phyloP scores from a whole-genome alignment of 2,329 filamentous ascomycete genomes.

The Fusarium graminum region DNA sequence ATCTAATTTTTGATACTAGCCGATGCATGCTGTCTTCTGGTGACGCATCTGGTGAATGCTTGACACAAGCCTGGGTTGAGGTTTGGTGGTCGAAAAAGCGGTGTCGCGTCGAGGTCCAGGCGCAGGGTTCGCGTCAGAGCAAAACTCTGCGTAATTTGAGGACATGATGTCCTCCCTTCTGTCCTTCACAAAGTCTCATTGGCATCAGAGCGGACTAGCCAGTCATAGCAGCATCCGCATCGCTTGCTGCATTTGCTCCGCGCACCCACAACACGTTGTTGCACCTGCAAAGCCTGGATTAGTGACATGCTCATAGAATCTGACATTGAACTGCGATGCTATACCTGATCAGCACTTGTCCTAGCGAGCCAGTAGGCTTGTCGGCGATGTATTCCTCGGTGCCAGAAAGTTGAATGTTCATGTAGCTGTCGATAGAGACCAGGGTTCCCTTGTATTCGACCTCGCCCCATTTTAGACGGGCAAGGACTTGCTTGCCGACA shows the following conservation, averaged over 20 bases:
- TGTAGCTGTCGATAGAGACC: conserved; percentile 96
- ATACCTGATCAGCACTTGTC: conserved; percentile 92
- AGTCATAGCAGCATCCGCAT: conserved; percentile 70
- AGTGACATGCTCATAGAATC: neutral
- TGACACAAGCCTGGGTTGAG: conserved; percentile 22
- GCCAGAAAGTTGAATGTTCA: conserved; percentile 95
- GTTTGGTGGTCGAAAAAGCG: conserved; percentile 31
- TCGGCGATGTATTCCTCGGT: conserved; percentile 94
- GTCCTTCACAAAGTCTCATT: conserved; percentile 23
- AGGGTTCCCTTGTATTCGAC: conserved; percentile 96
- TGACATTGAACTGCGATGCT: conserved; percentile 33
- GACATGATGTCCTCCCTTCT: conserved; percentile 17
- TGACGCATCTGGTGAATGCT: conserved; percentile 16
- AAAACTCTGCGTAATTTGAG: conserved; percentile 24
- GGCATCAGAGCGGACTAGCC: conserved; percentile 53
- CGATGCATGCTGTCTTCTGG: conserved; percentile 7
- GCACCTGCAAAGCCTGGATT: conserved; percentile 67
- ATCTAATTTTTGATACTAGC: conserved; percentile 26
- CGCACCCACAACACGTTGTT: conserved; percentile 98
- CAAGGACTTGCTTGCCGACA: conserved; percentile 89
- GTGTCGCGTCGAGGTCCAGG: conserved; percentile 22
- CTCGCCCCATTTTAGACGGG: conserved; percentile 97
- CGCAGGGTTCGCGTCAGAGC: conserved; percentile 21
- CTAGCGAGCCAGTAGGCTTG: conserved; percentile 85
- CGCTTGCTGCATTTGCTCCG: conserved; percentile 65